Percentiles rank a stretch among this genome's conserved stretches.
phyloP scores from a whole-genome alignment of 306 rosid species.

The Vigna hirtella region DNA sequence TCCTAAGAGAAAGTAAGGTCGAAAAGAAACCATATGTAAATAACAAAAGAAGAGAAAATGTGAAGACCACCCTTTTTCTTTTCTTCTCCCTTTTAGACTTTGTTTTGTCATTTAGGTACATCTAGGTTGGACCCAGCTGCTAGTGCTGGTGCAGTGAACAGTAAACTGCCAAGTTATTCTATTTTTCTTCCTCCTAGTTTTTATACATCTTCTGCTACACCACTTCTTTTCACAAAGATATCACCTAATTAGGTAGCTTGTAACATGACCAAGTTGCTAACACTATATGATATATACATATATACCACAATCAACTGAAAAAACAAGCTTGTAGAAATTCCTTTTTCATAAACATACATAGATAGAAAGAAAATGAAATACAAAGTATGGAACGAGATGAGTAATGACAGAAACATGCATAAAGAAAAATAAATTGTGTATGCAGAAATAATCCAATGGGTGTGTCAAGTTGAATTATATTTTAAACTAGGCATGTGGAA shows the following conservation, averaged over 20 bases:
- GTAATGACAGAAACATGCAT: not conserved
- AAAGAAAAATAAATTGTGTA: not conserved
- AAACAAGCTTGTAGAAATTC: not conserved
- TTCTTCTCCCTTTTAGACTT: slow-evolving; percentile 50
- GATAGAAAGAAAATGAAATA: not conserved
- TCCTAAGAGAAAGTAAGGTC: slow-evolving; percentile 52
- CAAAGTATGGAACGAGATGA: not conserved
- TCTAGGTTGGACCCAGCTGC: slow-evolving; percentile 54
- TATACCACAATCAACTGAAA: slow-evolving; percentile 21
- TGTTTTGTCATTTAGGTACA: slow-evolving; percentile 56
- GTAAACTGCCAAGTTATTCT: slow-evolving; percentile 40
- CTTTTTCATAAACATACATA: not conserved
- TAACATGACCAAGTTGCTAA: slow-evolving; percentile 36
- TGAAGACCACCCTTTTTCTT: slow-evolving; percentile 52
- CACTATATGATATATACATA: slow-evolving; percentile 20
- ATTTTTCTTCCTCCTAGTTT: slow-evolving; percentile 17
- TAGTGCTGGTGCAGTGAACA: slow-evolving; percentile 55
- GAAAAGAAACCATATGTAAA: slow-evolving; percentile 47
- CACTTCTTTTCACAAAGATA: slow-evolving; percentile 41
- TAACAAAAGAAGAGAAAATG: slow-evolving; percentile 61
- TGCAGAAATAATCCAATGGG: not conserved
- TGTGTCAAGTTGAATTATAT: slow-evolving; percentile 19
- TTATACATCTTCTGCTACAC: slow-evolving; percentile 46
- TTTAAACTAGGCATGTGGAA: slow-evolving; percentile 41
- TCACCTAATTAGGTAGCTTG: slow-evolving; percentile 41